Percentiles rank a stretch among this genome's conserved stretches.
Evolutionary conservation across 176 grass and related monocot species (phyloP).

Genomic region (Avena sativa): DNA sequence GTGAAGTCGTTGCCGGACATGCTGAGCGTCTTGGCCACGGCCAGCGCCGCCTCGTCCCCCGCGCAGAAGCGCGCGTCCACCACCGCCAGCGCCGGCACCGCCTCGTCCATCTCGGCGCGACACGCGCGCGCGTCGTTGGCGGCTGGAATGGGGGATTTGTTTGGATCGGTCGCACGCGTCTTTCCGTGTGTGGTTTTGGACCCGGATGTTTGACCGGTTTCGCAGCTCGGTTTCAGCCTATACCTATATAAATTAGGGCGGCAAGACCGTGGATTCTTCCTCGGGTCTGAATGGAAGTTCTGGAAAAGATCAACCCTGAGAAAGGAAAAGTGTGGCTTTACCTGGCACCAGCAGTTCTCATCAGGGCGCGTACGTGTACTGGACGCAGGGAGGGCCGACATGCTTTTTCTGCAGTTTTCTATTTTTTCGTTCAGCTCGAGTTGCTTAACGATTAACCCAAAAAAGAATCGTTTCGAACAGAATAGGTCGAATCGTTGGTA

Average conservation of each 20-base stretch:
- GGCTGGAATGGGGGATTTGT: background rate
- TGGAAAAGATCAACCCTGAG: background rate
- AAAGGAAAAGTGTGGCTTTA: background rate
- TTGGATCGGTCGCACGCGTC: background rate
- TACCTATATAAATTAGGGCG: background rate
- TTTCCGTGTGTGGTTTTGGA: background rate
- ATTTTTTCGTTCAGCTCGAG: too few relatives aligned
- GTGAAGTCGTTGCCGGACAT: slow-evolving; percentile 38
- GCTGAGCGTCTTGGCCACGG: slow-evolving; percentile 40
- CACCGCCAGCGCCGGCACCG: slow-evolving; percentile 45
- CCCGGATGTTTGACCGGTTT: slow-evolving; percentile 8
- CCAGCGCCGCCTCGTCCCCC: slow-evolving; percentile 36
- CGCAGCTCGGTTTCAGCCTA: background rate
- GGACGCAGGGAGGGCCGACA: background rate
- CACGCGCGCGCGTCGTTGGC: background rate
- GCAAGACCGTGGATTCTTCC: too few relatives aligned
- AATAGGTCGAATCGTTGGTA: too few relatives aligned
- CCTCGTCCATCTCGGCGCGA: background rate
- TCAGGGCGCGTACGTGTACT: background rate
- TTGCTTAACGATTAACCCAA: background rate
- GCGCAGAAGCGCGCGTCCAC: slow-evolving; percentile 49
- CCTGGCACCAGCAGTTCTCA: background rate
- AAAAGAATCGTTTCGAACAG: too few relatives aligned
- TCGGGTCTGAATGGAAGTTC: background rate
- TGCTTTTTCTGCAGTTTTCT: too few relatives aligned